A percentile compares a stretch with the other conserved stretches of the same genome.
These are phyloP conservation scores for Lagerstroemia speciosa DNA, from an alignment of 345 rosid genomes.

Conservation along the genomic window DNA sequence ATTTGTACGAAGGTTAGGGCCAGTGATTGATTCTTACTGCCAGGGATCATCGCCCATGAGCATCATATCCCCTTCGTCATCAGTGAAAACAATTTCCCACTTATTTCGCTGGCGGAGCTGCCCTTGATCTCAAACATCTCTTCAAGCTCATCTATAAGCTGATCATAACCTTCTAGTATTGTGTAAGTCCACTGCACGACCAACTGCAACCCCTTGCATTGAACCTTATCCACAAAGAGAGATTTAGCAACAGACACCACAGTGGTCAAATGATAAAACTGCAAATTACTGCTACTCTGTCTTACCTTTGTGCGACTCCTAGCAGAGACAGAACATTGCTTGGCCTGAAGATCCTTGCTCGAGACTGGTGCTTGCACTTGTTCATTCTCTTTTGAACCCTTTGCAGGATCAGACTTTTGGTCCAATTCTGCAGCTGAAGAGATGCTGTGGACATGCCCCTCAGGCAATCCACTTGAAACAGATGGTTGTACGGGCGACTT, in stretches of 20 bases:
- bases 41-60: constrained; percentile 95
- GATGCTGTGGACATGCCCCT: constrained; percentile 19
- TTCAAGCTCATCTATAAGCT: constrained; percentile 71
- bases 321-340: constrained; percentile 36
- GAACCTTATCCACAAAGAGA: constrained; percentile 33
- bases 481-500: constrained; percentile 25
- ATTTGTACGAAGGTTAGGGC: background rate
- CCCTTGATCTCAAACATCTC: constrained; percentile 71
- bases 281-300: background rate
- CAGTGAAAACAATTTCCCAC: constrained; percentile 85
- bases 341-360: constrained; percentile 56
- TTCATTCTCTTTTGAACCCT: constrained; percentile 41
- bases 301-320: constrained; percentile 70
- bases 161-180: constrained; percentile 46
- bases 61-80: constrained; percentile 94
- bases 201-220: constrained; percentile 86
- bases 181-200: constrained; percentile 86
- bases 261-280: background rate
- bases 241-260: constrained; percentile 6
- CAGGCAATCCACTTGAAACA: constrained; percentile 25
- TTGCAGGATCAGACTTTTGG: constrained; percentile 41
- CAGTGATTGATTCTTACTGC: constrained; percentile 47
- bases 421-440: constrained; percentile 36
- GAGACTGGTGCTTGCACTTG: constrained; percentile 36
- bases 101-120: constrained; percentile 48